A percentile compares a stretch with the other conserved stretches of the same genome.
Evolutionary conservation across 2,329 filamentous ascomycete species (phyloP).

Genomic region (Lanzia echinophila): DNA sequence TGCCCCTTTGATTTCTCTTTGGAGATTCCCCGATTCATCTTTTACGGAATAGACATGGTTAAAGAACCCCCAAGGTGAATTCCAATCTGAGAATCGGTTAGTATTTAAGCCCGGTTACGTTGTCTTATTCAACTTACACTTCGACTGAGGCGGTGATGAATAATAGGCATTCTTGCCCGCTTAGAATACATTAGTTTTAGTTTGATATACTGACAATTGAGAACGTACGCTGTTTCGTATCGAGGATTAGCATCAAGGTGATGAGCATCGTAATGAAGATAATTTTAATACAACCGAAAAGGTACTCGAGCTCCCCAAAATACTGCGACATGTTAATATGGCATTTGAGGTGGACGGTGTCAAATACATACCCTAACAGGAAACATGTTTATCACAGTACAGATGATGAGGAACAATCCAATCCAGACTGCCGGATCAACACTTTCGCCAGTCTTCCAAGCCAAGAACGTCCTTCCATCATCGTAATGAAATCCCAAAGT

Average conservation of each 20-base stretch:
- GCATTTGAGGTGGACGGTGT: not conserved
- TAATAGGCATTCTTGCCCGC: constrained; percentile 34
- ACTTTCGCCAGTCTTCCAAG: constrained; percentile 31
- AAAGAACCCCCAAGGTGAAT: constrained; percentile 35
- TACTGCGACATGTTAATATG: constrained; percentile 12
- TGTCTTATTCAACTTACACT: constrained; percentile 26
- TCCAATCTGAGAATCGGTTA: constrained; percentile 27
- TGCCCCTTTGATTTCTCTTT: constrained; percentile 29
- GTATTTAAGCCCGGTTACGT: not conserved
- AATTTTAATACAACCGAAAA: constrained; percentile 35
- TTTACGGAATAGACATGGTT: constrained; percentile 30
- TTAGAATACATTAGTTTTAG: constrained; percentile 15
- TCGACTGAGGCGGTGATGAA: constrained; percentile 30
- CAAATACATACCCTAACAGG: constrained; percentile 31
- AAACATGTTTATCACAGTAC: constrained; percentile 32
- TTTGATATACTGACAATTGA: not conserved
- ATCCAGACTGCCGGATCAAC: constrained; percentile 36
- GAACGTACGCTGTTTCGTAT: constrained; percentile 32
- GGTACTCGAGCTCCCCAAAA: constrained; percentile 35
- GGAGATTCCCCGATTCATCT: constrained; percentile 26
- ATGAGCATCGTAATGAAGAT: constrained; percentile 33
- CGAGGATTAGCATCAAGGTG: constrained; percentile 34
- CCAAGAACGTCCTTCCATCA: constrained; percentile 31
- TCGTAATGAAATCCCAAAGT: constrained; percentile 34
- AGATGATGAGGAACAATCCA: constrained; percentile 32